These are phyloP conservation scores for Neltuma alba DNA, from an alignment of 306 rosid genomes.

Conservation along the genomic window DNA sequence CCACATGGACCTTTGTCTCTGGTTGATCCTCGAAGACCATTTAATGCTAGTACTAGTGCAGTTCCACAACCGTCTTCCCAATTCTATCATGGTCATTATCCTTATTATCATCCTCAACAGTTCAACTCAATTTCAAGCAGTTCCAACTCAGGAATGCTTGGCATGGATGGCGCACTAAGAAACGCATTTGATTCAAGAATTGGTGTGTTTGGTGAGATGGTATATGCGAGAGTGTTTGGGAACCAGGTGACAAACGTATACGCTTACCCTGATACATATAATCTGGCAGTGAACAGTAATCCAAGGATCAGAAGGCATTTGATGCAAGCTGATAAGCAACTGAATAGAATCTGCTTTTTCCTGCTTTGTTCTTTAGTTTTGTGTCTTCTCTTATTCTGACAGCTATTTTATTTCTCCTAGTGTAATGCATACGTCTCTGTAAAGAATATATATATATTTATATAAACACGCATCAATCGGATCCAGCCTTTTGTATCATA, in stretches of 20 bases:
- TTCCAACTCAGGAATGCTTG: constrained; percentile 44
- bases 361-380: constrained; percentile 64
- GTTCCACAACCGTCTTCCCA: constrained; percentile 40
- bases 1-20: constrained; percentile 57
- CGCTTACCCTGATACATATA: constrained; percentile 58
- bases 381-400: constrained; percentile 80
- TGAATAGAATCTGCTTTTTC: constrained; percentile 72
- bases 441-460: constrained; percentile 33
- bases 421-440: constrained; percentile 32
- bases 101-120: constrained; percentile 41
- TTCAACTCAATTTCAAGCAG: constrained; percentile 38
- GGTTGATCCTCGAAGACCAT: constrained; percentile 36
- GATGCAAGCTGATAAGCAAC: constrained; percentile 73
- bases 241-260: constrained; percentile 55
- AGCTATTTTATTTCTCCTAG: constrained; percentile 19
- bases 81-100: constrained; percentile 40
- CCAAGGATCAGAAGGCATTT: constrained; percentile 76
- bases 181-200: constrained; percentile 40
- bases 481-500: constrained; percentile 32
- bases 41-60: constrained; percentile 23
- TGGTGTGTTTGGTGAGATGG: constrained; percentile 70
- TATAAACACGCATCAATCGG: neutral
- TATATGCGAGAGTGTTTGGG: constrained; percentile 72
- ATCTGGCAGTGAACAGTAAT: constrained; percentile 50
- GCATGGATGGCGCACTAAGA: constrained; percentile 43